Evolutionary conservation across 805 yeast species (phyloP).

Genomic region (Hanseniaspora opuntiae): DNA sequence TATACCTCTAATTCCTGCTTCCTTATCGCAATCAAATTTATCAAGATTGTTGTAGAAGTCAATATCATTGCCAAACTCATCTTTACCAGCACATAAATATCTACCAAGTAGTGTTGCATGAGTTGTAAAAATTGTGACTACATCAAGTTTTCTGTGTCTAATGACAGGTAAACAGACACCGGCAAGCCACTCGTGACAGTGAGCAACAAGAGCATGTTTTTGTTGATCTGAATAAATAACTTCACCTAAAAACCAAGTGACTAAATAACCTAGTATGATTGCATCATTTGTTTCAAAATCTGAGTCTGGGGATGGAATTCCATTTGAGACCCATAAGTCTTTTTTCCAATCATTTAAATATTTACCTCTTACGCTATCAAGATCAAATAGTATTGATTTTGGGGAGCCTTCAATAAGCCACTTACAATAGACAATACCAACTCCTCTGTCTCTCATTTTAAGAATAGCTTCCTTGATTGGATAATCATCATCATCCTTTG

Average conservation of each 20-base stretch:
- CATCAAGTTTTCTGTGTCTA: conserved; percentile 79
- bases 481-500: conserved; percentile 17
- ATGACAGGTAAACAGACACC: conserved; percentile 91
- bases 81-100: conserved; percentile 91
- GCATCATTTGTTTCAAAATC: conserved; percentile 88
- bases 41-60: conserved; percentile 89
- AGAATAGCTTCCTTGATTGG: conserved; percentile 50
- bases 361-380: conserved; percentile 40
- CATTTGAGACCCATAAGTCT: conserved; percentile 81
- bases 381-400: conserved; percentile 74
- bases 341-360: conserved; percentile 84
- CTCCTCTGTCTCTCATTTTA: conserved; percentile 71
- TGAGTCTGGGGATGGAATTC: conserved; percentile 83
- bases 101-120: conserved; percentile 94
- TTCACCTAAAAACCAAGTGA: conserved; percentile 96
- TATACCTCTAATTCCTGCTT: conserved; percentile 94
- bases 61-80: conserved; percentile 89
- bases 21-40: conserved; percentile 86
- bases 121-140: conserved; percentile 90
- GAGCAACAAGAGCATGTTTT: conserved; percentile 80
- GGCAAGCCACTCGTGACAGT: conserved; percentile 96
- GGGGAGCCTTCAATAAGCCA: conserved; percentile 99
- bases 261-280: conserved; percentile 77
- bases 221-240: conserved; percentile 61
- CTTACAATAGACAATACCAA: conserved; percentile 73